Evolutionary conservation across 1,284 basidiomycete genomes (phyloP).

Genomic region (Inonotus obliquus): DNA sequence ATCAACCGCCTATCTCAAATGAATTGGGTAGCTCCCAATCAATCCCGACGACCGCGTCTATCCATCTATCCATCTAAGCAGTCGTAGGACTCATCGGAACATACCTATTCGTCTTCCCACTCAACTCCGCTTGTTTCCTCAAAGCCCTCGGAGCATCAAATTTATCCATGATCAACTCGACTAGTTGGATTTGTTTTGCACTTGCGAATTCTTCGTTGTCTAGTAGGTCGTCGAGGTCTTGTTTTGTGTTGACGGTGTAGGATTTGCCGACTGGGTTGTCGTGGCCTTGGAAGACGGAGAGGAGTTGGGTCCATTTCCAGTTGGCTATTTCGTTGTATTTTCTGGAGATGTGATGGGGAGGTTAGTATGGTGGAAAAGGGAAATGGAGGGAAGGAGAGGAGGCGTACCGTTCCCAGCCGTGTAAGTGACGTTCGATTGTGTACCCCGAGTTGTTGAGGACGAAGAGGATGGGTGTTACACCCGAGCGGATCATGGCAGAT

Average conservation of each 20-base stretch:
- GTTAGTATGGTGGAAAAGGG: not conserved
- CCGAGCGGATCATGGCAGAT: constrained; percentile 69
- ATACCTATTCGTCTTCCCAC: constrained; percentile 44
- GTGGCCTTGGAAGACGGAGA: constrained; percentile 47
- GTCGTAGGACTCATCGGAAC: constrained; percentile 8
- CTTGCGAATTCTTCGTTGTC: constrained; percentile 51
- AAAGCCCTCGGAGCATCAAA: constrained; percentile 70
- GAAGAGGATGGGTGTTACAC: constrained; percentile 75
- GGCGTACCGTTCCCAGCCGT: constrained; percentile 48
- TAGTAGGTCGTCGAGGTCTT: constrained; percentile 61
- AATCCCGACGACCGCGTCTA: not conserved
- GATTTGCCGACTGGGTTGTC: constrained; percentile 56
- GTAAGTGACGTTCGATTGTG: constrained; percentile 80
- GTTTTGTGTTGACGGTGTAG: constrained; percentile 60
- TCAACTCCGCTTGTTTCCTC: constrained; percentile 46
- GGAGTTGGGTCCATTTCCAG: constrained; percentile 65
- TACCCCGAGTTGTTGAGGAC: constrained; percentile 90
- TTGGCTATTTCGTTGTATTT: constrained; percentile 72
- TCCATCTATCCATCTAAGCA: not conserved
- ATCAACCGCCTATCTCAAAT: too few relatives aligned
- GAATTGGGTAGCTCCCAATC: not conserved
- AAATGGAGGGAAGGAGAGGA: not conserved
- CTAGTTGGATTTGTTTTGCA: constrained; percentile 66
- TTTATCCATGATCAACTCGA: constrained; percentile 75
- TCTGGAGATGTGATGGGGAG: constrained; percentile 29